Evolutionary conservation across 371 early-diverging fungal species (phyloP), one percentile per base, ranked within the genome.

Genomic region (Syncephalastrum contaminatum): DNA sequence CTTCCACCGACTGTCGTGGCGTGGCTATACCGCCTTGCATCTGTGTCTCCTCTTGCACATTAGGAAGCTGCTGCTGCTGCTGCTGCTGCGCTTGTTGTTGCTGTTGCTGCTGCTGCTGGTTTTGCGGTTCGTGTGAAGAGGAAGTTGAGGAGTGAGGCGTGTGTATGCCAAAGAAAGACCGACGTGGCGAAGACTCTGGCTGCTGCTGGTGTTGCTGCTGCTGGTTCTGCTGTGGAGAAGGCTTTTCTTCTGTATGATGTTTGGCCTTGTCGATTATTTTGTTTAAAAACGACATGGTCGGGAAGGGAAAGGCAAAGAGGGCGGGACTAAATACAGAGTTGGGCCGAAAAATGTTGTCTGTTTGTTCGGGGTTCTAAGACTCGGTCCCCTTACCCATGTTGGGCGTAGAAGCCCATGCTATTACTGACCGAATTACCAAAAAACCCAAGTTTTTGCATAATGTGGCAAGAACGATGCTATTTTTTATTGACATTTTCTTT

Each of bases 401-500:
- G 36, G 36, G 36, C 36, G 36, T 30, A 30, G 36, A 30, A 30
- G 36, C 36, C 36, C 36, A 30, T 30, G 36, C 36, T 30, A 30
- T 10, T 30, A 30, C 36, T 30, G 36, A 30, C 10, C 36, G 36
- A 30, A 30, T 30, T 30, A 30, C 36, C 36, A 5, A 30, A 30
- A 30, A 30, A 25, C 25, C 25, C 25, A 25, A 25, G 25, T 5
- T n/a, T 30, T 30, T 30, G 36, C 36, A 30, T 30, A 30, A 30
- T 30, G 36, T 30, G 36, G 36, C 36, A 30, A 30, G 36, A 30
- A 30, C 36, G 36, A 30, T 30, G 36, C 36, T 30, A 30, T 30
- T 30, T 30, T 30, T 30, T 30, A 30, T 30, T 30, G 36, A 30
- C 36, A 30, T 30, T 30, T 30, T 30, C 36, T 70, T 86, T 92